Evolutionary conservation across 2,329 filamentous ascomycete species (phyloP).

Genomic region (Alternaria incomplexa): DNA sequence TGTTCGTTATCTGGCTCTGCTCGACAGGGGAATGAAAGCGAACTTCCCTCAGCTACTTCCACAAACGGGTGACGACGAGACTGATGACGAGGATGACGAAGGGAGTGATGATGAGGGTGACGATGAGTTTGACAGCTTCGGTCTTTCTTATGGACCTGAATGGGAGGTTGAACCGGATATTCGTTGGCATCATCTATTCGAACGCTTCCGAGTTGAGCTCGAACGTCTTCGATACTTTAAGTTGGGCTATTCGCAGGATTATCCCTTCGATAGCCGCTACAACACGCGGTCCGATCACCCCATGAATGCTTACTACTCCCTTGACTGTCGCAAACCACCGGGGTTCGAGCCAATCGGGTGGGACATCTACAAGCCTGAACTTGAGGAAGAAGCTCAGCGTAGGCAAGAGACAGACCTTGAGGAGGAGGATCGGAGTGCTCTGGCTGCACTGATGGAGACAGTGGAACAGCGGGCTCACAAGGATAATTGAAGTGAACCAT

Average conservation of each 20-base stretch:
- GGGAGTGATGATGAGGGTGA: neutral
- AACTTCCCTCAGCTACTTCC: neutral
- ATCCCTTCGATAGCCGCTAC: neutral
- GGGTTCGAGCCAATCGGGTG: neutral
- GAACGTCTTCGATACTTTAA: slow-evolving; percentile 14
- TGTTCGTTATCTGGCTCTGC: slow-evolving; percentile 5
- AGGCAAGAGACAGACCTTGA: neutral
- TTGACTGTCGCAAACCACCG: neutral
- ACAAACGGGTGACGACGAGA: neutral
- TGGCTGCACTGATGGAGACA: neutral
- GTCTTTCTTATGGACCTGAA: neutral
- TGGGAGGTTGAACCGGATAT: slow-evolving; percentile 1
- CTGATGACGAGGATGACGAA: neutral
- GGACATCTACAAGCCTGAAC: neutral
- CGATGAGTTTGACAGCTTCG: neutral
- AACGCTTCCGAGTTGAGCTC: slow-evolving; percentile 9
- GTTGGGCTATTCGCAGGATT: neutral
- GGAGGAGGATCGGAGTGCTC: neutral
- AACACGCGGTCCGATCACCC: neutral
- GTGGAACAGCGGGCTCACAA: neutral
- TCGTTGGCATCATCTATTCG: slow-evolving; percentile 17
- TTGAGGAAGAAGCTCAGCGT: neutral
- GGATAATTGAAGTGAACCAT: neutral
- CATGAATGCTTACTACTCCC: neutral
- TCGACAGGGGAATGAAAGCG: neutral